Evolutionary conservation across 116 monocot species (phyloP), one percentile per base, ranked within the genome.

Genomic region (Iris pallida): DNA sequence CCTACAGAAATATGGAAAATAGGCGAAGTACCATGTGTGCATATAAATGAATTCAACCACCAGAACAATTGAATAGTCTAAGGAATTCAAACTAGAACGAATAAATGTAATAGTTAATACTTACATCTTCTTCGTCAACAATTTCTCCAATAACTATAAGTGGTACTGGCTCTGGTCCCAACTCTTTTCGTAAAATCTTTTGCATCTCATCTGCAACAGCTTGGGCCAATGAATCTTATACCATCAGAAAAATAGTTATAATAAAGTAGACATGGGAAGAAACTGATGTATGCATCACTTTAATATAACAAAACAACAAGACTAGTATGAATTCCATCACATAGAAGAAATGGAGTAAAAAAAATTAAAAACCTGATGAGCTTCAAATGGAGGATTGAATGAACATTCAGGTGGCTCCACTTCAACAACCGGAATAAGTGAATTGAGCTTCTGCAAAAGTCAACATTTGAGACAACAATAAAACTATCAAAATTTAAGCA

Each of bases 141-240:
- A 59, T 59, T 79, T 88, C 85, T 48, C 88, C 89, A 55, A 64
- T 5, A 64, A 86, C 83, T 14, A 53, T 75, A 53, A 82, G 79
- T 51, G 91, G 95, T 49, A 96, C 81, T 42, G 84, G 95, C 62
- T 82, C 60, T 47, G 92, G 95, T 30, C 69, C 82, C 65, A 96
- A 77, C 79, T 96, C 92, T 41, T 78, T 82, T 4, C 52, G 71
- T 51, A 84, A 96, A 4, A 86, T 45, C 57, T 96, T 96, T 74
- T 81, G 82, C 91, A 91, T 91, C 71, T 96, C 95, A 61, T 84
- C 79, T 14, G 89, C 95, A 68, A 96, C 95, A 74, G 95, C 92
- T 87, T 85, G 80, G 68, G 95, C 95, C 56, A 96, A 71, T 43
- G 95, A 71, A 85, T 96, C 95, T 90, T 94, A 70, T 13, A 80